Evolutionary conservation across 179 eudicot genomes (phyloP).

Genomic region (Sideroxylon spinosum): DNA sequence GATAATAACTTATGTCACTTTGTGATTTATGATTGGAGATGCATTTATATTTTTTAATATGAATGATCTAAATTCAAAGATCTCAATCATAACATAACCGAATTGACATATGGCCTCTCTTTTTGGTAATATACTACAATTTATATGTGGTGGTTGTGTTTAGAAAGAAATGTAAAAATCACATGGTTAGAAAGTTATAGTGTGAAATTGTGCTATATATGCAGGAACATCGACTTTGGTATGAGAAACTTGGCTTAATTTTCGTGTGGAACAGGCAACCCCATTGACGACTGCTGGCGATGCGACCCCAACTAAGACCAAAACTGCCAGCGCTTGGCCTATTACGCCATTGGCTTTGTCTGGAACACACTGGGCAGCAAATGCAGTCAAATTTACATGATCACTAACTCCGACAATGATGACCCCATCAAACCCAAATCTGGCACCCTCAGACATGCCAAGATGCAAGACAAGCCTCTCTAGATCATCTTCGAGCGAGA

Average conservation of each 20-base stretch:
- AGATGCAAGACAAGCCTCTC: constrained; percentile 47
- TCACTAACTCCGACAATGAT: constrained; percentile 9
- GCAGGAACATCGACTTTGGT: constrained; percentile 48
- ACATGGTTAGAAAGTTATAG: no score
- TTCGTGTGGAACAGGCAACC: background rate
- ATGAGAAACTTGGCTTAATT: background rate
- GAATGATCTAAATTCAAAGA: no score
- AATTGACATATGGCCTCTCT: no score
- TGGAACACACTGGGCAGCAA: background rate
- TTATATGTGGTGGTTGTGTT: no score
- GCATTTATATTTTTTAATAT: no score
- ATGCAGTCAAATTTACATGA: no score
- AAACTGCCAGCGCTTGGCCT: background rate
- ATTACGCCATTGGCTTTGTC: background rate
- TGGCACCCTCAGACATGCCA: constrained; percentile 50
- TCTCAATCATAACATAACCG: no score
- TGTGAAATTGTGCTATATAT: no score
- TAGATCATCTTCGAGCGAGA: constrained; percentile 52
- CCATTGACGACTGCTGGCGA: background rate
- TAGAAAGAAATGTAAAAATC: no score
- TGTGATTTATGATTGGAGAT: no score
- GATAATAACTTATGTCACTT: no score
- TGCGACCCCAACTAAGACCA: background rate
- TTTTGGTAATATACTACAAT: no score
- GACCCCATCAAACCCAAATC: constrained; percentile 47